Percentiles rank a stretch among this genome's conserved stretches.
Evolutionary conservation across 164 flowering plant genomes (phyloP).

Genomic region (Kingdonia uniflora): DNA sequence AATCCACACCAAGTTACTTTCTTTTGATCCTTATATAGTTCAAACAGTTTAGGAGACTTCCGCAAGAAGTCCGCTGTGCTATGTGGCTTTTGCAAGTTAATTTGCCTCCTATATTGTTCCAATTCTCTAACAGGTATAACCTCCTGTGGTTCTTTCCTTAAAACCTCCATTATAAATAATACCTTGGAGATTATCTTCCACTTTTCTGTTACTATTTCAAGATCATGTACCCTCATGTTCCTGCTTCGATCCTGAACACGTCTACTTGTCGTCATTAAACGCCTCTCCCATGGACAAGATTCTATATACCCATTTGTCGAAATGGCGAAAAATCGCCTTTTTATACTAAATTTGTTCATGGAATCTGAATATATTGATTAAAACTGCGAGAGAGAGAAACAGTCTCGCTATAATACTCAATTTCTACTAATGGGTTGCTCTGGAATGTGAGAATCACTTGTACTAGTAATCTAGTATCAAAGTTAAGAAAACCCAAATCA

Average conservation of each 20-base stretch:
- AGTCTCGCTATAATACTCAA: no score
- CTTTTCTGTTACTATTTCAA: conserved; percentile 66
- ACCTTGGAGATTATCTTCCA: conserved; percentile 55
- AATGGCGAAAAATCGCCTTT: conserved; percentile 1
- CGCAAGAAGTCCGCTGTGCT: conserved; percentile 57
- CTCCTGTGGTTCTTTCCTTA: conserved; percentile 67
- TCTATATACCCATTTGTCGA: not conserved
- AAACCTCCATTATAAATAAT: conserved; percentile 45
- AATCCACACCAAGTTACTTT: conserved; percentile 80
- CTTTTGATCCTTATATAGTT: conserved; percentile 58
- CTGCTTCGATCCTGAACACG: conserved; percentile 75
- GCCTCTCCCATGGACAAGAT: conserved; percentile 6
- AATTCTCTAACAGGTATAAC: conserved; percentile 39
- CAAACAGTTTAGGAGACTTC: conserved; percentile 74
- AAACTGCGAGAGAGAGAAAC: no score
- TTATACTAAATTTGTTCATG: conserved; percentile 2
- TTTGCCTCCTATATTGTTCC: conserved; percentile 50
- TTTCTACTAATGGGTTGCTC: no score
- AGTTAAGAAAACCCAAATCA: no score
- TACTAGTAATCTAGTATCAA: no score
- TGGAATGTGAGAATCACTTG: no score
- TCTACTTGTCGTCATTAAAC: conserved; percentile 64
- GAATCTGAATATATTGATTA: no score
- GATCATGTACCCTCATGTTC: conserved; percentile 57
- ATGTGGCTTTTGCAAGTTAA: conserved; percentile 70